Percentiles rank a stretch among this genome's conserved stretches.
Evolutionary conservation across 345 rosid genomes (phyloP).

Genomic region (Euphorbia lathyris): DNA sequence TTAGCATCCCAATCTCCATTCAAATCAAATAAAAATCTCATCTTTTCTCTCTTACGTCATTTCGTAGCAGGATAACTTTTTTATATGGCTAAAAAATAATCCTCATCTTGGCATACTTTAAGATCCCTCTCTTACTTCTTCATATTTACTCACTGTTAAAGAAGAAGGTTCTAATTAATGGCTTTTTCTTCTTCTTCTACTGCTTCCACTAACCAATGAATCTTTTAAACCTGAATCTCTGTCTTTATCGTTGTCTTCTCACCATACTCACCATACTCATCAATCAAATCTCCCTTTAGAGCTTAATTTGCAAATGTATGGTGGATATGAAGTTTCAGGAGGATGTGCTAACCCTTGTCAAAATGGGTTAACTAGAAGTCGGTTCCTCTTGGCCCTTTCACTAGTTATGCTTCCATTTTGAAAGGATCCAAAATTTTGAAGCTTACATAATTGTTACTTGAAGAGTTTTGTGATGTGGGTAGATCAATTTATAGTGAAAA

Average conservation of each 20-base stretch:
- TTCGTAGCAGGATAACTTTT: constrained; percentile 33
- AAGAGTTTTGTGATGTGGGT: constrained; percentile 72
- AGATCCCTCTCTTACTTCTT: constrained; percentile 49
- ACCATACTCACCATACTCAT: too few species aligned
- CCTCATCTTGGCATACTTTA: constrained; percentile 28
- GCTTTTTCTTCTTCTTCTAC: constrained; percentile 30
- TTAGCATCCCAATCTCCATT: constrained; percentile 22
- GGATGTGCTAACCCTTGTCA: too few species aligned
- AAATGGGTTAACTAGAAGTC: constrained; percentile 48
- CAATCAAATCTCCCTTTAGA: constrained; percentile 46
- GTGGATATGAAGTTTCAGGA: constrained; percentile 16
- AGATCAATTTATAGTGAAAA: constrained; percentile 50
- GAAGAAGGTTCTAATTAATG: constrained; percentile 47
- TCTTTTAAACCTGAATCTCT: constrained; percentile 52
- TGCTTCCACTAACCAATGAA: constrained; percentile 24
- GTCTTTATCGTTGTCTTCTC: constrained; percentile 71
- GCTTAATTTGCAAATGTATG: constrained; percentile 45
- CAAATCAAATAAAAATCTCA: neutral
- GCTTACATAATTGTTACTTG: constrained; percentile 81
- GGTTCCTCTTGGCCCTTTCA: constrained; percentile 69
- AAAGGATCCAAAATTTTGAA: constrained; percentile 80
- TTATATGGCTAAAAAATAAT: constrained; percentile 32
- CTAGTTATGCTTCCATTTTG: constrained; percentile 73
- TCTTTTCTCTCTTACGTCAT: constrained; percentile 21
- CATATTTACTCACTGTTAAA: constrained; percentile 48